Evolutionary conservation across 805 yeast species (phyloP), one percentile per base, ranked within the genome.

Genomic region (Saccharomycopsis babjevae): DNA sequence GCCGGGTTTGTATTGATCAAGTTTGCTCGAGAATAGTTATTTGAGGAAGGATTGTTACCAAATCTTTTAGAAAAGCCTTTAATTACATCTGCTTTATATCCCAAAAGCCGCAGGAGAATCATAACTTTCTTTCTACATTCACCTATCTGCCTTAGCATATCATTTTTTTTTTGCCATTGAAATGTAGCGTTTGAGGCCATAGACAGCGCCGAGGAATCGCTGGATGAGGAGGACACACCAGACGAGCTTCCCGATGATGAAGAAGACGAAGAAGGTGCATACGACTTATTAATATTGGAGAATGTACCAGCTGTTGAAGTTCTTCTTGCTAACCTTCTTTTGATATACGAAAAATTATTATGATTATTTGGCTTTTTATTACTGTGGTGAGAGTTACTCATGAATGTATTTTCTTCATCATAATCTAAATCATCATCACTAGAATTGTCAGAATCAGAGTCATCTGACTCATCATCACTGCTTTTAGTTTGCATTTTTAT

Each of bases 71-170:
- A 86, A 70, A 94, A 92, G 0, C 97, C 97, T 69, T 89, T 89
- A 66, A 94, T 89, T 18, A 94, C 99, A 73, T 94, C 99, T 0
- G 97, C 97, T 73, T 94, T 94, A 57, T 89, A 85, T 3, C 96
- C 96, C 60, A 94, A 72, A 57, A 94, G 77, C 59, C 98, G 75
- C 65, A 90, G 75, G 25, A 94, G 79, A 18, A 94, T 85, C 98
- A 93, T 93, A 1, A 94, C 97, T 54, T 96, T 77, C 69, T 91
- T 91, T 64, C 99, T 85, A 65, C 96, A 88, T 70, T 92, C 98
- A 50, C 98, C 99, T 64, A 94, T 93, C 68, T 97, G 78, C 65
- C 97, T 76, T 74, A 94, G 78, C 96, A 94, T 89, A 69, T 92
- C 97, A 10, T 97, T 97, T 73, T 92, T 91, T 64, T 87, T 81